Conservation (phyloP, 441 rosid genomes). For the Melastoma candidum region DNA sequence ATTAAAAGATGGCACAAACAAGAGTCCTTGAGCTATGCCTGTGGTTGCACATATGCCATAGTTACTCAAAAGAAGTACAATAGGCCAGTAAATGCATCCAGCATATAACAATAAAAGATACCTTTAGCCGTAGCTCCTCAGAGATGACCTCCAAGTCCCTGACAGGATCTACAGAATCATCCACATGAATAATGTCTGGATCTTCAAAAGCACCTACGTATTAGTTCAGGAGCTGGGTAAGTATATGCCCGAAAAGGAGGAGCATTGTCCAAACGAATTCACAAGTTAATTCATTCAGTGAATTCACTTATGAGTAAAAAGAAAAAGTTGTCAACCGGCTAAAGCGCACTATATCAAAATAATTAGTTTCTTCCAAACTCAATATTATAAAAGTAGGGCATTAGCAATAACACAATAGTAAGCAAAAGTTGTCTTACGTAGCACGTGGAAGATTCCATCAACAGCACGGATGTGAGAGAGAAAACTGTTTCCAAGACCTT, state of each 20-base stretch:
- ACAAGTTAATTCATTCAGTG: too few relatives aligned
- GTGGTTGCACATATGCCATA: too few relatives aligned
- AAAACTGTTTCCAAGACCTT: slow-evolving; percentile 95
- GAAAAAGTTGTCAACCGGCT: too few relatives aligned
- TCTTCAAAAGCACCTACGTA: slow-evolving; percentile 89
- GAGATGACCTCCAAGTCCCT: slow-evolving; percentile 86
- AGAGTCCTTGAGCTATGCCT: too few relatives aligned
- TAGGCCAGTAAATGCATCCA: neutral
- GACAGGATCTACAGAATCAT: slow-evolving; percentile 88
- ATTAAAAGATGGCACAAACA: too few relatives aligned
- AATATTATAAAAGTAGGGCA: too few relatives aligned
- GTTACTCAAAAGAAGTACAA: neutral
- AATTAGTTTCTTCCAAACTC: too few relatives aligned
- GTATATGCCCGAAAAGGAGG: too few relatives aligned
- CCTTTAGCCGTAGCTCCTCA: slow-evolving; percentile 89
- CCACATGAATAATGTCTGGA: slow-evolving; percentile 91
- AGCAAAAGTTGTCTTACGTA: slow-evolving; percentile 43
- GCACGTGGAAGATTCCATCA: slow-evolving; percentile 97
- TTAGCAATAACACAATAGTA: neutral
- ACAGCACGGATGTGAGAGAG: slow-evolving; percentile 98
- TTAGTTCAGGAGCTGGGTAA: too few relatives aligned
- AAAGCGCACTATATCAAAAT: too few relatives aligned
- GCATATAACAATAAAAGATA: slow-evolving; percentile 5
- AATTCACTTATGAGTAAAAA: too few relatives aligned
- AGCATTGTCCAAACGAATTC: too few relatives aligned